Percentiles rank a stretch among this genome's conserved stretches.
Conservation (phyloP, 441 rosid species). For the Populus hybrid region DNA sequence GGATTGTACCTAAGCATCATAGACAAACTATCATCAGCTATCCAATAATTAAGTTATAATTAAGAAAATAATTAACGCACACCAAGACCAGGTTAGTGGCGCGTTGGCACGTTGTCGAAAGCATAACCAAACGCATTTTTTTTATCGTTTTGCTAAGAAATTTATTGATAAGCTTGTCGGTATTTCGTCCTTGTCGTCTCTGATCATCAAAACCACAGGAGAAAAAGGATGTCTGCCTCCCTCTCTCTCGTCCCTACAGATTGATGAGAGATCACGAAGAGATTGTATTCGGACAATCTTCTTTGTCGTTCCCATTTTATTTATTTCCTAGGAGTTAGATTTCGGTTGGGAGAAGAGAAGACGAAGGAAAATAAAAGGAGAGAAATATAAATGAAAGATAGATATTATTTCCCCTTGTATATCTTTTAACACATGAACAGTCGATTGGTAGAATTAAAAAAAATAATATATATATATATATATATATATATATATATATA, state of each 20-base stretch:
- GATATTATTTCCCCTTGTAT: too few species aligned
- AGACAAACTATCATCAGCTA: constrained; percentile 19
- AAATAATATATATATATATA: too few species aligned
- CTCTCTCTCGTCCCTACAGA: neutral
- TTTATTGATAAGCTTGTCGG: constrained; percentile 8
- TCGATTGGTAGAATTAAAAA: too few species aligned
- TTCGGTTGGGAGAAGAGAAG: neutral
- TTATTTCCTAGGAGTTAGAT: neutral
- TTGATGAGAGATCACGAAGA: constrained; percentile 8
- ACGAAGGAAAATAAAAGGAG: neutral
- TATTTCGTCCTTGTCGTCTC: neutral
- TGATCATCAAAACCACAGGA: neutral
- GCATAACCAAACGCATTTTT: constrained; percentile 15
- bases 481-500: too few species aligned
- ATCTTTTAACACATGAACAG: too few species aligned
- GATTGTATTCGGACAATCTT: constrained; percentile 8
- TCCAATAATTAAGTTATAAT: constrained; percentile 20
- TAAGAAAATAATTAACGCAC: constrained; percentile 7
- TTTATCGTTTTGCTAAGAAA: constrained; percentile 11
- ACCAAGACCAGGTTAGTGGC: constrained; percentile 13
- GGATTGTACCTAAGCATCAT: neutral
- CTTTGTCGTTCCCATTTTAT: neutral
- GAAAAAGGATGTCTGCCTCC: neutral
- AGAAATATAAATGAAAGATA: too few species aligned
- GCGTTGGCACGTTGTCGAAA: constrained; percentile 7